Base-by-base conservation (phyloP, 306 rosid genomes). In the Vigna nakashimae region DNA sequence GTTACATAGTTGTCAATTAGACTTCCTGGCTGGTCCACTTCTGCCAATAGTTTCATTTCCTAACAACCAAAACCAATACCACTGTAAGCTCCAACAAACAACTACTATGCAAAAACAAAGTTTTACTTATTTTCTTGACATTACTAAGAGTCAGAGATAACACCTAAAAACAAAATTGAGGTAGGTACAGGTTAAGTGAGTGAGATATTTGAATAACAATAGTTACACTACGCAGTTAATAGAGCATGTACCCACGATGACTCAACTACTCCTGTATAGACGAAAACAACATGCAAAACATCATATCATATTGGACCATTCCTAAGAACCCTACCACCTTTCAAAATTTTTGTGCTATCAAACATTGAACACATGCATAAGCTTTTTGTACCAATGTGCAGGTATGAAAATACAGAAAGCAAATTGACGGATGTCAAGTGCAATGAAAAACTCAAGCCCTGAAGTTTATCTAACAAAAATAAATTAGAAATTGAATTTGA, bases 1-100 rank as follows among this genome's bases (percentile, higher is more conserved):
- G 91, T 83, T 71, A 95, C 96, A 17, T 95, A 95, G 78, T 91
- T 89, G 82, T 95, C 98, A 7, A 95, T 92, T 22, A 74, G 92
- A 84, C 98, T 95, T 32, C 98, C 98, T 16, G 98, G 98, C 83
- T 84, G 98, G 79, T 92, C 98, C 87, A 95, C 98, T 82, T 92
- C 98, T 58, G 97, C 98, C 75, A 95, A 67, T 73, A 95, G 82
- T 82, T 92, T 95, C 98, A 95, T 95, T 91, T 95, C 98, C 98
- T 95, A 80, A 24, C 26, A 58, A 66, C 77, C 85, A 75, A 65
- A 60, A 60, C 26, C 50, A 67, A 80, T 26, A 46, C 48, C 62
- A 57, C 34, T 40, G 74, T 80, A 13, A 79, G 62, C 75, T 73
- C 34, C 50, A 73, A 66, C 71, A 69, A 28, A 58, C n/a, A 73